Conservation (phyloP, 306 rosid species). For the Inga oerstediana region DNA sequence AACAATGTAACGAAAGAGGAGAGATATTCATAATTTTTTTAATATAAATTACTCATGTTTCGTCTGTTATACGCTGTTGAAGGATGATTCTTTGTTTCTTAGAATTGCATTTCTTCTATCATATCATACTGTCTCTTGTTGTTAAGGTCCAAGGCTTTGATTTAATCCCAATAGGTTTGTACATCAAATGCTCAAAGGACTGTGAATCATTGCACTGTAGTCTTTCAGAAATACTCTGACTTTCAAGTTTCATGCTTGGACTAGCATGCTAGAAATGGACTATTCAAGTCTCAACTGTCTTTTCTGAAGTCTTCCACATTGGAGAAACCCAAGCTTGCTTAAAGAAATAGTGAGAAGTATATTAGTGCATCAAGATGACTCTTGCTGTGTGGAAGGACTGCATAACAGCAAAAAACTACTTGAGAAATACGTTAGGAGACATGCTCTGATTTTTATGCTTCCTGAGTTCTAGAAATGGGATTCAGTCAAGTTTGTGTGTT, state of each 20-base stretch:
- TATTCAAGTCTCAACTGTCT: not conserved
- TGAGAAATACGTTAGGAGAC: not conserved
- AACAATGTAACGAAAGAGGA: slow-evolving; percentile 31
- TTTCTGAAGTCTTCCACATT: not conserved
- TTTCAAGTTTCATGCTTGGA: not conserved
- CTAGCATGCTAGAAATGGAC: not conserved
- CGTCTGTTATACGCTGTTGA: not conserved
- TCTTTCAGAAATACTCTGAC: not conserved
- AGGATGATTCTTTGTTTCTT: not conserved
- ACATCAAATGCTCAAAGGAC: not conserved
- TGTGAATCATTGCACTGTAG: not conserved
- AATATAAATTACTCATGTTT: not conserved
- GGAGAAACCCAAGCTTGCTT: not conserved
- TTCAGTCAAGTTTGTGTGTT: not conserved
- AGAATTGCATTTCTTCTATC: not conserved
- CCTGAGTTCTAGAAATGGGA: not conserved
- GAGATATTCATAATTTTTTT: not conserved
- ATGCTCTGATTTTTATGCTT: not conserved
- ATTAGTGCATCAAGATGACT: not conserved
- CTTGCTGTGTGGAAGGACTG: not conserved
- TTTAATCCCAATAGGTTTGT: not conserved
- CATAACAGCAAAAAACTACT: not conserved
- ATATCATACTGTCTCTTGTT: not conserved
- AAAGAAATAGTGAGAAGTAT: not conserved
- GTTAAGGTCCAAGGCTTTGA: not conserved